Evolutionary conservation across 2,329 filamentous ascomycete species (phyloP).

Genomic region (Sporothrix curviconia): DNA sequence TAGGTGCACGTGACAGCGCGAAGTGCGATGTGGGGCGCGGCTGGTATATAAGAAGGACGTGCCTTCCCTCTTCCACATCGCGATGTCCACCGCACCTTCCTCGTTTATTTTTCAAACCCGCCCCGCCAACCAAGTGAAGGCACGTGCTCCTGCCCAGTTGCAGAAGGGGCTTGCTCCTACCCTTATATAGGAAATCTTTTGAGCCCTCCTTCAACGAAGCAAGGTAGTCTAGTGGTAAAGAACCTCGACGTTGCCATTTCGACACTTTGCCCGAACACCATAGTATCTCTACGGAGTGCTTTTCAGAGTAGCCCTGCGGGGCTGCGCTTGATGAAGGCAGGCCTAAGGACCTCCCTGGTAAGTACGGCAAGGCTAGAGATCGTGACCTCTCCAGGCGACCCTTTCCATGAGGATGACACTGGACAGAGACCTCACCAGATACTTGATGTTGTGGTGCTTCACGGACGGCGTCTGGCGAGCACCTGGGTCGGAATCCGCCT

Average conservation of each 20-base stretch:
- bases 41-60: conserved; percentile 6
- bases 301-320: background rate
- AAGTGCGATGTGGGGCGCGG: background rate
- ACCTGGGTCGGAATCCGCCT: background rate
- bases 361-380: background rate
- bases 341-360: background rate
- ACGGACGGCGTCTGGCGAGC: too few species aligned
- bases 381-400: background rate
- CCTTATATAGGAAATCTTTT: background rate
- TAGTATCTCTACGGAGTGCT: too few species aligned
- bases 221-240: background rate
- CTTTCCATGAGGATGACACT: background rate
- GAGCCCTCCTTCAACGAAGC: background rate
- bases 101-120: background rate
- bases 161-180: background rate
- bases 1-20: conserved; percentile 1
- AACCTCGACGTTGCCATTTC: background rate
- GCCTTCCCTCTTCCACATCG: background rate
- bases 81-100: conserved; percentile 7
- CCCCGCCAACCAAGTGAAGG: background rate
- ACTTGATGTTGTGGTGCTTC: too few species aligned
- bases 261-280: background rate
- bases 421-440: too few species aligned
- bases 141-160: background rate
- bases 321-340: background rate